Evolutionary conservation across 352 stramenopile genomes (phyloP).

Genomic region (Phytophthora ohioensis): DNA sequence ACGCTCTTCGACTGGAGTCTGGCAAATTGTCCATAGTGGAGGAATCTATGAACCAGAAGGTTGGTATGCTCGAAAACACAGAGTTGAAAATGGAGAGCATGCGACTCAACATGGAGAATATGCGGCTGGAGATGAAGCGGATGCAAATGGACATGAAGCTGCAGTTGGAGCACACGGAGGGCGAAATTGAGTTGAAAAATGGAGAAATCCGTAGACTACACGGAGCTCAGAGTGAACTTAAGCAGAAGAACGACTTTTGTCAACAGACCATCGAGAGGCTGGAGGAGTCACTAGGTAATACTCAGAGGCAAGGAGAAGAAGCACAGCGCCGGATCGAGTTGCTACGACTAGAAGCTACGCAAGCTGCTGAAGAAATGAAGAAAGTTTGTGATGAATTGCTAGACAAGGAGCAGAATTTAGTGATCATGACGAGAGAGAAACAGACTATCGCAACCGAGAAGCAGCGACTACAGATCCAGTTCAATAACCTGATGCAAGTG

Average conservation of each 20-base stretch:
- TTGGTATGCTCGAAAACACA: conserved; percentile 66
- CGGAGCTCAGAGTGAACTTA: conserved; percentile 57
- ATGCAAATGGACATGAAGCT: conserved; percentile 83
- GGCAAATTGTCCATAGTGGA: conserved; percentile 62
- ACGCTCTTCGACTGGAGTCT: conserved; percentile 63
- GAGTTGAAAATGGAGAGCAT: conserved; percentile 75
- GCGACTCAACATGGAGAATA: conserved; percentile 60
- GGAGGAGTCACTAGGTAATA: conserved; percentile 45
- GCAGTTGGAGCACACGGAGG: conserved; percentile 67
- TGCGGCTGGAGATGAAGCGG: conserved; percentile 73
- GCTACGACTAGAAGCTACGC: conserved; percentile 56
- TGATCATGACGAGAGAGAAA: conserved; percentile 43
- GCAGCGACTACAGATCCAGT: conserved; percentile 58
- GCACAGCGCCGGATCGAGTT: conserved; percentile 57
- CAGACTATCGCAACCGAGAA: conserved; percentile 47
- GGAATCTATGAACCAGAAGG: conserved; percentile 72
- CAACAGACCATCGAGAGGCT: conserved; percentile 60
- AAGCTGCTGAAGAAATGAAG: conserved; percentile 47
- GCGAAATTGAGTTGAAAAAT: conserved; percentile 79
- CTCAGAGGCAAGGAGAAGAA: conserved; percentile 60
- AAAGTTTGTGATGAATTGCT: conserved; percentile 45
- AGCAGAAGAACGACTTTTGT: conserved; percentile 63
- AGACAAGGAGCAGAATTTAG: conserved; percentile 48
- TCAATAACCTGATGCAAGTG: conserved; percentile 48
- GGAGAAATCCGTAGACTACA: conserved; percentile 71